phyloP scores from a whole-genome alignment of 139 green algal species.

The Chloropicon primus region DNA sequence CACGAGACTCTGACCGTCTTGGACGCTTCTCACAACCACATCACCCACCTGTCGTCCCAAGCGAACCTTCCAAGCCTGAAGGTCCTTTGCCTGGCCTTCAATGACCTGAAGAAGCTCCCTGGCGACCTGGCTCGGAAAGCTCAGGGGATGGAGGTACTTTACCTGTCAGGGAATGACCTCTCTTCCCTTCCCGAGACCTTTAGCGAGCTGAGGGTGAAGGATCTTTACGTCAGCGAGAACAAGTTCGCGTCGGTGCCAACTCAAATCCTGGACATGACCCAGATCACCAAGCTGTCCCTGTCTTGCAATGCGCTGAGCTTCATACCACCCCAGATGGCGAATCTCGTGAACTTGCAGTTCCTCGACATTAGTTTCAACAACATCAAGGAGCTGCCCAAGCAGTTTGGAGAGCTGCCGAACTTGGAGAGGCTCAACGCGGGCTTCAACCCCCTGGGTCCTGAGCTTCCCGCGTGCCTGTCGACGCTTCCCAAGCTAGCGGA shows the following conservation, averaged over 20 bases:
- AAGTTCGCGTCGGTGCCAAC: background rate
- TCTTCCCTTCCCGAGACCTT: conserved; percentile 1
- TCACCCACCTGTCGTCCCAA: background rate
- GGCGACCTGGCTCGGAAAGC: background rate
- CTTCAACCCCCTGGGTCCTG: conserved; percentile 8
- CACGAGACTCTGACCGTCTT: conserved; percentile 2
- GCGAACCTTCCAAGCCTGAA: background rate
- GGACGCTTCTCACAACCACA: conserved; percentile 2
- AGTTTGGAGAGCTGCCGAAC: conserved; percentile 2
- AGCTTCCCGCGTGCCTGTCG: background rate
- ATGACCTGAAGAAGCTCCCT: background rate
- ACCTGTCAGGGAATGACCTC: conserved; percentile 7
- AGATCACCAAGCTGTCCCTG: conserved; percentile 6
- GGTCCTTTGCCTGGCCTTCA: conserved; percentile 7
- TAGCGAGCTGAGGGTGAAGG: conserved; percentile 1
- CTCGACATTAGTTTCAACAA: conserved; percentile 12
- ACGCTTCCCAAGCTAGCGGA: background rate
- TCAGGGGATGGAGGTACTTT: conserved; percentile 4
- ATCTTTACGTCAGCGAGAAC: conserved; percentile 13
- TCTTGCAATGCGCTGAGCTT: background rate
- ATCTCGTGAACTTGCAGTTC: conserved; percentile 8
- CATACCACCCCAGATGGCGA: background rate
- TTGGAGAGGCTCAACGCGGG: conserved; percentile 7
- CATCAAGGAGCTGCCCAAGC: conserved; percentile 7
- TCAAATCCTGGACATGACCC: conserved; percentile 3